Evolutionary conservation across 805 yeast species (phyloP).

Genomic region (Candida pini): DNA sequence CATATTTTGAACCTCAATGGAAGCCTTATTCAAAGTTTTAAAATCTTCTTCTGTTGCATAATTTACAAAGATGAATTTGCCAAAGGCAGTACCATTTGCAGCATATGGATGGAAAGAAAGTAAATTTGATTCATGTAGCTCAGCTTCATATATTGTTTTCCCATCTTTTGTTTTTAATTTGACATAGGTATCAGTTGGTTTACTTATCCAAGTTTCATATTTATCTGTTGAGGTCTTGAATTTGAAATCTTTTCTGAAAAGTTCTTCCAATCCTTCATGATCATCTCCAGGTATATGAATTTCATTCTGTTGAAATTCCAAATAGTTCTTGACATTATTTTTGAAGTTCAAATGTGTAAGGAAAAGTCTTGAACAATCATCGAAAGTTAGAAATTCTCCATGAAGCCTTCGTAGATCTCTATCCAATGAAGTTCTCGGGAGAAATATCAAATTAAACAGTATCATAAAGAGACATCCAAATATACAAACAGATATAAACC

Average conservation of each 20-base stretch:
- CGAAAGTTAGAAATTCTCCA: constrained; percentile 55
- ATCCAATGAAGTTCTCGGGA: constrained; percentile 79
- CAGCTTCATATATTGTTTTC: constrained; percentile 39
- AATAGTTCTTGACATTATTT: constrained; percentile 15
- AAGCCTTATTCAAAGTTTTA: constrained; percentile 30
- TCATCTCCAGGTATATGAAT: constrained; percentile 23
- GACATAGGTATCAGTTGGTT: constrained; percentile 43
- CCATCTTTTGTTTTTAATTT: constrained; percentile 31
- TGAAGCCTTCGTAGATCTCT: constrained; percentile 77
- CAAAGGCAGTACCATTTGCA: constrained; percentile 54
- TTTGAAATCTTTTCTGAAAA: constrained; percentile 11
- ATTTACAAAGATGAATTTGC: constrained; percentile 52
- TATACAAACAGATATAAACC: constrained; percentile 41
- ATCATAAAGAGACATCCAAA: constrained; percentile 48
- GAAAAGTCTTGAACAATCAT: constrained; percentile 64
- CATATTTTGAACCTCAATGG: constrained; percentile 44
- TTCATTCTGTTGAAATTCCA: constrained; percentile 15
- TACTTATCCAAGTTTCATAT: constrained; percentile 52
- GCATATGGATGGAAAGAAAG: constrained; percentile 57
- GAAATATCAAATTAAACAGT: constrained; percentile 60
- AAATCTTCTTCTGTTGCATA: constrained; percentile 58
- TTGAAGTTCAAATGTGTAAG: constrained; percentile 23
- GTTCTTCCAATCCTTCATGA: constrained; percentile 10
- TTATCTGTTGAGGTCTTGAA: constrained; percentile 44
- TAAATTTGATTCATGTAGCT: constrained; percentile 40